Percentiles rank a stretch among this genome's conserved stretches.
Conservation (phyloP, 73 alveolate genomes). For the Tetrahymena thermophila region DNA sequence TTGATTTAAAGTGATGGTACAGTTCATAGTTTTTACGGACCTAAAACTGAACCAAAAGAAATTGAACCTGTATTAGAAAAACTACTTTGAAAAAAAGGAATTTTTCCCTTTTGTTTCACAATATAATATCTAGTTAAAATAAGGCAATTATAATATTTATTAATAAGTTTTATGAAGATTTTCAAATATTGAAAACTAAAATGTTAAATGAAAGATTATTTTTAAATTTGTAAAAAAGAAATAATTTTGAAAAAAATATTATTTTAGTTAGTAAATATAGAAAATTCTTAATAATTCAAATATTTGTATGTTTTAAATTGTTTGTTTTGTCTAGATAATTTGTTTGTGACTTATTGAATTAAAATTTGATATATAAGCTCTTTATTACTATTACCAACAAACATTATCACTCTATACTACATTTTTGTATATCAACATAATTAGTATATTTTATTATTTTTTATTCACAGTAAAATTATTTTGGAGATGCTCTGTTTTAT, state of each 20-base stretch:
- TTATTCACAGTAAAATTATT: too few species aligned
- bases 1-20: conserved; percentile 48
- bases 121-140: background rate
- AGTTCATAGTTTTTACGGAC: conserved; percentile 30
- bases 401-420: background rate
- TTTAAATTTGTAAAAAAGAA: background rate
- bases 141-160: too few species aligned
- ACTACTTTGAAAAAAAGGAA: background rate
- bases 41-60: conserved; percentile 35
- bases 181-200: background rate
- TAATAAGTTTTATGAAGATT: too few species aligned
- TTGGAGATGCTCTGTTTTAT: too few species aligned
- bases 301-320: too few species aligned
- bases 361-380: too few species aligned
- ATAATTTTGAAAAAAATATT: background rate
- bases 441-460: background rate
- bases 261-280: background rate
- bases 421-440: too few species aligned
- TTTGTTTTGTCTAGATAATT: background rate
- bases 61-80: background rate
- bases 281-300: too few species aligned
- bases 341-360: too few species aligned
- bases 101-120: background rate
- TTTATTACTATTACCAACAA: background rate
- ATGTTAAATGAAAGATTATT: background rate